Base-by-base conservation (phyloP, 2,329 filamentous ascomycete species). In the Apiospora rasikravindrae region DNA sequence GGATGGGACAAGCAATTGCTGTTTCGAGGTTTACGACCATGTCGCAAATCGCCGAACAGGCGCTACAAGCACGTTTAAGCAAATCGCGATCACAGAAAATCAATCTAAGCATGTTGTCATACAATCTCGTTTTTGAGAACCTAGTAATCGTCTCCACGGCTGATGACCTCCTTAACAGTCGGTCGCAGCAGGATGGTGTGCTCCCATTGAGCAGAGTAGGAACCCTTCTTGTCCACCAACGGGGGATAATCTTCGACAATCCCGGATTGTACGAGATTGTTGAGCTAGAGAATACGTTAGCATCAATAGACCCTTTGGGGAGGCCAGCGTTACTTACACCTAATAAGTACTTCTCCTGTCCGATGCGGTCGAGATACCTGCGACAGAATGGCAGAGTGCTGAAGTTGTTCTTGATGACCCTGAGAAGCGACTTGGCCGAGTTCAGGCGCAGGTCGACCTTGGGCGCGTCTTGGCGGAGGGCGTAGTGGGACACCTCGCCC, bases 351-450 rank as follows among this genome's bases (percentile, higher is more conserved):
- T 98, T 98, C 73, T 98, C 94, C 82, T 97, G 94, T 33, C 96
- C 95, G 22, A 98, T 84, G 70, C 95, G 92, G 83, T 98, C 95
- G 73, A 98, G 87, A 81, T 98, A 98, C 76, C 96, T 91, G 75
- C 95, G 88, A 83, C 94, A 98, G 83, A 95, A 98, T 2, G 95
- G 95, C 77, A 98, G 84, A 1, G 95, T 98, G 76, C 94, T 94
- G 81, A 98, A 98, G 84, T 98, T 98, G 88, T 97, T 97, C 84
- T 94, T 96, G 82, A 98, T 98, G 37, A 94, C 92, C 78, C 89
- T 96, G 76, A 98, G 87, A 71, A 98, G 86, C 71, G 91, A 92
- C 86, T 95, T 96, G 73, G 95, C 95, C 66, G 94, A 97, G 57
- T 91, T 90, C 68, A 97, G 85, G 69, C 93, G 90, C 73, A 98